Evolutionary conservation across 2,329 filamentous ascomycete genomes (phyloP).

Genomic region (Conoideocrella luteorostrata): DNA sequence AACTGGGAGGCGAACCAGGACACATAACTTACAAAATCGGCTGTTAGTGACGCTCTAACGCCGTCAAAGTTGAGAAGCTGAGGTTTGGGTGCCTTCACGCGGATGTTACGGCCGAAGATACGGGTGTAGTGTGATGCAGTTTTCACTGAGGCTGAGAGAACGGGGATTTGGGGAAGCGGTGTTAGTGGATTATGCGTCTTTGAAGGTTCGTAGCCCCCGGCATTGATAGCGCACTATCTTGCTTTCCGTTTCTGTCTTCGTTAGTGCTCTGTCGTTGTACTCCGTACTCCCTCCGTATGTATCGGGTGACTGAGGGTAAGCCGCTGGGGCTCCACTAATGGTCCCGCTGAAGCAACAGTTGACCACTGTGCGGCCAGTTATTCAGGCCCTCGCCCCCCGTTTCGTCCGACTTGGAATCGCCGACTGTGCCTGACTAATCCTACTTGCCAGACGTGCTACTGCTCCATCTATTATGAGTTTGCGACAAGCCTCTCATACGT

Average conservation of each 20-base stretch:
- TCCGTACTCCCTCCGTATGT: neutral
- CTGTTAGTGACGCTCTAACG: neutral
- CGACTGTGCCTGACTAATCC: too few species aligned
- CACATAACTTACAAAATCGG: conserved; percentile 1
- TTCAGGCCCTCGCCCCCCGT: neutral
- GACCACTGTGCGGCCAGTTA: neutral
- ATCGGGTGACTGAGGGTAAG: too few species aligned
- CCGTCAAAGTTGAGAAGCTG: neutral
- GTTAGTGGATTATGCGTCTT: neutral
- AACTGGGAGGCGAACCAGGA: neutral
- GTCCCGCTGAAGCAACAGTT: neutral
- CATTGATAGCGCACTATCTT: neutral
- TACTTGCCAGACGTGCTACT: too few species aligned
- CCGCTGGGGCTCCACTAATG: conserved; percentile 1
- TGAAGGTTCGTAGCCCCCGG: too few species aligned
- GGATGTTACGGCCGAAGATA: conserved; percentile 1
- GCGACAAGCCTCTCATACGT: too few species aligned
- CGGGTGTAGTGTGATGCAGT: conserved; percentile 6
- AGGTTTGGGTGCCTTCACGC: neutral
- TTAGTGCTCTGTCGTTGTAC: too few species aligned
- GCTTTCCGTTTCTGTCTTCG: neutral
- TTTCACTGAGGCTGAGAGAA: conserved; percentile 3
- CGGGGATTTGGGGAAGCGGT: neutral
- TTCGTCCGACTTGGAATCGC: too few species aligned
- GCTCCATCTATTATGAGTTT: too few species aligned